Percentiles rank a stretch among this genome's conserved stretches.
Conservation (phyloP, 192 early-diverging fungal genomes). For the Backusella morwellensis region DNA sequence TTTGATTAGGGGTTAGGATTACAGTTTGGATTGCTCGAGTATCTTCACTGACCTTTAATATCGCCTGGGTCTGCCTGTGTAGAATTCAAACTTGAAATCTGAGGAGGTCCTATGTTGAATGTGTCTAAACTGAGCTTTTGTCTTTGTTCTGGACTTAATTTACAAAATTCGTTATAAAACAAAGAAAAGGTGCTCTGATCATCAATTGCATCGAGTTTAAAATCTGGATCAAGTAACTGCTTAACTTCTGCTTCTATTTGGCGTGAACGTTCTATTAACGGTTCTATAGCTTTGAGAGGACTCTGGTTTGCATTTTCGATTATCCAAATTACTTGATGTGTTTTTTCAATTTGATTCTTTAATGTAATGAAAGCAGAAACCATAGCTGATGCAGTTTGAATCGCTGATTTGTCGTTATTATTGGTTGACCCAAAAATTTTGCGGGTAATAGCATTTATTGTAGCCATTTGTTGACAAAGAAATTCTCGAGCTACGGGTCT, state of each 20-base stretch:
- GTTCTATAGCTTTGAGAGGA: neutral
- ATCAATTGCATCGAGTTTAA: neutral
- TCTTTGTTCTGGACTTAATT: neutral
- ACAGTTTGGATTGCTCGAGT: neutral
- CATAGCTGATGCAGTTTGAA: too few species aligned
- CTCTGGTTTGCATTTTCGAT: neutral
- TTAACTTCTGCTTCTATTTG: neutral
- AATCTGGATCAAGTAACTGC: neutral
- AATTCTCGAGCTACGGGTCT: neutral
- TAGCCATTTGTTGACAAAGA: neutral
- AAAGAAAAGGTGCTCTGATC: neutral
- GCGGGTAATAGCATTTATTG: neutral
- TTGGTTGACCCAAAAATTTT: too few species aligned
- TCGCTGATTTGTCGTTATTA: too few species aligned
- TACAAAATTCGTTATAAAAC: neutral
- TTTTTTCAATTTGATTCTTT: neutral
- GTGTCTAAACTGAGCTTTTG: neutral
- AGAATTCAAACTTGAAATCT: neutral
- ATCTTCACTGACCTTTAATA: neutral
- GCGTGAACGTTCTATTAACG: neutral
- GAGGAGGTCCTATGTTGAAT: neutral
- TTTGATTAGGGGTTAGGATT: neutral
- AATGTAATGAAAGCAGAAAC: neutral
- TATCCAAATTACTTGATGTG: neutral
- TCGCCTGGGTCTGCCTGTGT: neutral